phyloP scores from a whole-genome alignment of 148 eudicot species.

The Linanthus parryae region DNA sequence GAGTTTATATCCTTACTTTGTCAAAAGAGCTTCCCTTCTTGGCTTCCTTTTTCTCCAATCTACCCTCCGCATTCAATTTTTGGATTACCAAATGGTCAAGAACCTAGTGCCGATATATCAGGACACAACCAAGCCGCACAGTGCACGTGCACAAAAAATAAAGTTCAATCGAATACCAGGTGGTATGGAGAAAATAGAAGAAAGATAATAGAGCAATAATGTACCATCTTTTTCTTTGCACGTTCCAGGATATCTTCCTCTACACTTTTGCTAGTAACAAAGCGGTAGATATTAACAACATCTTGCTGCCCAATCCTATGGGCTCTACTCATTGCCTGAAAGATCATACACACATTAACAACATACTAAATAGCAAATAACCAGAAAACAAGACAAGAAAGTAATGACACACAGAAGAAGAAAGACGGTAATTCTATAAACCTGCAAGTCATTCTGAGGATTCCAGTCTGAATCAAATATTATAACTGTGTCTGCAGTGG shows the following conservation, averaged over 20 bases:
- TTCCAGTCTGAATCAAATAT: slow-evolving; percentile 99
- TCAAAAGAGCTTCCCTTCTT: slow-evolving; percentile 81
- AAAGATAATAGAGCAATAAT: background rate
- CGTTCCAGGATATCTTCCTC: slow-evolving; percentile 99
- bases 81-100: slow-evolving; percentile 98
- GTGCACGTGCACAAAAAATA: background rate
- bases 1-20: slow-evolving; percentile 47
- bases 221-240: slow-evolving; percentile 99
- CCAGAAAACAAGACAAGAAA: background rate
- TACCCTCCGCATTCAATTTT: slow-evolving; percentile 97
- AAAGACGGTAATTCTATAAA: slow-evolving; percentile 11
- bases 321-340: slow-evolving; percentile 98
- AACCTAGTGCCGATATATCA: slow-evolving; percentile 39
- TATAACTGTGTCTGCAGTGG: slow-evolving; percentile 97
- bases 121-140: slow-evolving; percentile 1
- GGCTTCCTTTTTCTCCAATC: slow-evolving; percentile 92
- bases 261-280: slow-evolving; percentile 97
- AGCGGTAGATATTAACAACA: slow-evolving; percentile 96
- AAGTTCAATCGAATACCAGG: background rate
- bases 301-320: slow-evolving; percentile 99
- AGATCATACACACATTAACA: too few relatives aligned
- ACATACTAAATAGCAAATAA: background rate
- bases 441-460: slow-evolving; percentile 99
- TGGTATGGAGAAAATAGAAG: slow-evolving; percentile 1
- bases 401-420: background rate